Percentiles rank a stretch among this genome's conserved stretches.
Evolutionary conservation across 2,329 filamentous ascomycete genomes (phyloP).

Genomic region (Clarireedia hainanense): DNA sequence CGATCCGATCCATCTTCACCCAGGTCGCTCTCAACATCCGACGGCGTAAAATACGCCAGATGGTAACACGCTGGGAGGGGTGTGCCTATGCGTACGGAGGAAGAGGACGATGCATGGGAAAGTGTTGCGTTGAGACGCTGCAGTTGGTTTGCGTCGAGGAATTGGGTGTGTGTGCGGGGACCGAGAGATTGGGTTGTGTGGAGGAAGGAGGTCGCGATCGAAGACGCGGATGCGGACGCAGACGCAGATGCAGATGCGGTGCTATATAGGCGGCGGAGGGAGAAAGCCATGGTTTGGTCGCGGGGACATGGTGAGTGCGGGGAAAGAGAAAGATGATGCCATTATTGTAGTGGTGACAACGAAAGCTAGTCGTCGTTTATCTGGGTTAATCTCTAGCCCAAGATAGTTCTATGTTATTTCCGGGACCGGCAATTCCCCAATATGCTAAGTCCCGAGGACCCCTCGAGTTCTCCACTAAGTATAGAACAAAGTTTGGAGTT

Average conservation of each 20-base stretch:
- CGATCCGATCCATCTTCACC: slow-evolving; percentile 53
- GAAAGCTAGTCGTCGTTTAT: too few relatives aligned
- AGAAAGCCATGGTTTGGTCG: too few relatives aligned
- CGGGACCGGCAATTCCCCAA: too few relatives aligned
- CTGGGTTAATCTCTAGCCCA: too few relatives aligned
- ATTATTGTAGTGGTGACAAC: too few relatives aligned
- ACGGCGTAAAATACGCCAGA: slow-evolving; percentile 55
- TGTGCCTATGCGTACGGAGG: slow-evolving; percentile 5
- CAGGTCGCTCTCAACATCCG: slow-evolving; percentile 44
- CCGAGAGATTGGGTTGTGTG: slow-evolving; percentile 29
- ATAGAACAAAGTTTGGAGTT: neutral
- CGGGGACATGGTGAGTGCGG: too few relatives aligned
- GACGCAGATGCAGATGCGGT: slow-evolving; percentile 24
- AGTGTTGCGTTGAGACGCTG: slow-evolving; percentile 54
- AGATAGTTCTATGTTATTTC: too few relatives aligned
- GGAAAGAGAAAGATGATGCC: too few relatives aligned
- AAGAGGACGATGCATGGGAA: slow-evolving; percentile 17
- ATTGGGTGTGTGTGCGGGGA: slow-evolving; percentile 30
- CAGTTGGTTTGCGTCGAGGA: slow-evolving; percentile 54
- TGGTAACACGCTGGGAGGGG: slow-evolving; percentile 41
- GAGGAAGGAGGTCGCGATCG: slow-evolving; percentile 34
- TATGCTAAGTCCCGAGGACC: too few relatives aligned
- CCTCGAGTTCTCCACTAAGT: neutral
- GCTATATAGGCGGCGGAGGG: neutral
- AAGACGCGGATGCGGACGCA: slow-evolving; percentile 32